These are phyloP conservation scores for Xylaria curta DNA, from an alignment of 495 filamentous ascomycete species.

Conservation along the genomic window DNA sequence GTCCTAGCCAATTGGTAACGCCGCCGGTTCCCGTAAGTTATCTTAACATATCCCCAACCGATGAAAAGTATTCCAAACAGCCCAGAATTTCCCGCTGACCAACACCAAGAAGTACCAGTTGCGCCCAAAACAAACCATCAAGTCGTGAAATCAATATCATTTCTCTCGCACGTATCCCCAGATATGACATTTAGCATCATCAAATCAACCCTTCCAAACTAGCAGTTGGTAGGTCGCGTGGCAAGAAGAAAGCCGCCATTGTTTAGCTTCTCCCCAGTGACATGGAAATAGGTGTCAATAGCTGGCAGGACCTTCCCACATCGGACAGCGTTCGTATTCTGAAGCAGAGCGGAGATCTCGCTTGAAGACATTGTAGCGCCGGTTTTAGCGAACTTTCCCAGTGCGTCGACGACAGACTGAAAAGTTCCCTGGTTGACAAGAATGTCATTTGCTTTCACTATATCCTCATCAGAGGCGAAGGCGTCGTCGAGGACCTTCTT, in stretches of 20 bases:
- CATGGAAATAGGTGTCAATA: slow-evolving; percentile 34
- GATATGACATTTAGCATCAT: not conserved
- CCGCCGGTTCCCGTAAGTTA: not conserved
- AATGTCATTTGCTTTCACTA: slow-evolving; percentile 29
- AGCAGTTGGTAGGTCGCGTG: slow-evolving; percentile 21
- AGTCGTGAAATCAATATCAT: not conserved
- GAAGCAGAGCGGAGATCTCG: slow-evolving; percentile 17
- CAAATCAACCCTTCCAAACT: not conserved
- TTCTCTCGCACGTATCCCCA: not conserved
- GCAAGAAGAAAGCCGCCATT: slow-evolving; percentile 8
- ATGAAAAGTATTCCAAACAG: too few relatives aligned
- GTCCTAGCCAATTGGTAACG: not conserved
- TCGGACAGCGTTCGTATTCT: slow-evolving; percentile 27
- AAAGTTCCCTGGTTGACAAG: slow-evolving; percentile 32
- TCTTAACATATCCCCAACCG: not conserved
- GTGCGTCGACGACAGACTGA: slow-evolving; percentile 33
- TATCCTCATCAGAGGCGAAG: slow-evolving; percentile 1
- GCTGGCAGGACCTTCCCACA: slow-evolving; percentile 34
- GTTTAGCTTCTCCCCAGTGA: slow-evolving; percentile 23
- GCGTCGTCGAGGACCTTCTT: slow-evolving; percentile 30
- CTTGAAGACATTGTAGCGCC: slow-evolving; percentile 26
- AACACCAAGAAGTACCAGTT: not conserved
- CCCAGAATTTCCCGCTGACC: not conserved
- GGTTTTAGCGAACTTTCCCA: slow-evolving; percentile 20
- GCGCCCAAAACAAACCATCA: not conserved